Base-by-base conservation (phyloP, 116 monocot species). In the Trichopus zeylanicus region DNA sequence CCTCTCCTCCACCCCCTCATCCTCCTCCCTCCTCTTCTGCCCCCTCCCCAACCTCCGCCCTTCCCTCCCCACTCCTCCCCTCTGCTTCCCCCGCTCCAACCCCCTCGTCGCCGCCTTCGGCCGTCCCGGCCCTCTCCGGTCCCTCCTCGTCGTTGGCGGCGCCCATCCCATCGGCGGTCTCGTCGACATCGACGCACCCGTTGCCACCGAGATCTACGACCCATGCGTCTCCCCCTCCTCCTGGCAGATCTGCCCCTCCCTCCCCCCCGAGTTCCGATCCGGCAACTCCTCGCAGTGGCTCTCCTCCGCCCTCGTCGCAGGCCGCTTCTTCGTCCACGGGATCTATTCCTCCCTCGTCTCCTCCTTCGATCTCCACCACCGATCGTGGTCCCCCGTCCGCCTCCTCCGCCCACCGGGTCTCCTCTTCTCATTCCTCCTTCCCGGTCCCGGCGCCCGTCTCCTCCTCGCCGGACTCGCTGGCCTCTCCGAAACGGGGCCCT, bases 231-330 rank as follows among this genome's bases (percentile, higher is more conserved):
- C 30, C 15, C 10, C 26, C 1, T 62, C 62, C 5, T 2, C 38
- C 2, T 83, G 83, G 83, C 70, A 78, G 62, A 63, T 67, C 23
- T 70, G 71, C 27, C 61, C 83, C 22, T 75, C 83, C 0, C 67
- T 83, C 31, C 83, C 83, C n/a, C 63, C 38, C 10, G 71, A 83
- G 5, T 83, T 78, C 68, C 31, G 70, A 9, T 37, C 67, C 9
- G 74, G 70, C 9, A 60, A 52, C 64, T 78, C 83, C 18, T 75
- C 71, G 5, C 83, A 78, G 68, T 78, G 75, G 71, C 74, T 83
- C 26, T 74, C 75, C 49, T 66, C 78, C 4, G 70, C 67, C 12
- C 68, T 75, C 47, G 20, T 83, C 21, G 9, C 2, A 2, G 60
- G 60, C 7, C 55, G 60, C 6, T 53, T 78, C 53, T 78, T 66